phyloP scores from a whole-genome alignment of 495 filamentous ascomycete genomes.

The Penicillium nucicola region DNA sequence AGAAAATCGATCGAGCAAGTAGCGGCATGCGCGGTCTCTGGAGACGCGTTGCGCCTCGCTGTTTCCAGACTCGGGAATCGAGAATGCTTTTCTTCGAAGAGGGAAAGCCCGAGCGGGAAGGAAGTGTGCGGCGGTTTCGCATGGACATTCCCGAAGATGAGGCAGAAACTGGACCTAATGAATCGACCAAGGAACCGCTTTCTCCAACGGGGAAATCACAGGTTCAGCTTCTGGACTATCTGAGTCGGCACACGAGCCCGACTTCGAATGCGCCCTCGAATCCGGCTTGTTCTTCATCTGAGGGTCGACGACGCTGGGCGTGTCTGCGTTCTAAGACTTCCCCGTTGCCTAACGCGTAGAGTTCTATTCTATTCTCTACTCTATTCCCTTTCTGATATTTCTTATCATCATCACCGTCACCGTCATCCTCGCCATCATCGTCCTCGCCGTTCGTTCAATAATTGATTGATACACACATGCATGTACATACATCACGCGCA shows the following conservation, averaged over 20 bases:
- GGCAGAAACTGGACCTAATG: neutral
- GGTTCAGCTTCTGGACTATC: constrained; percentile 5
- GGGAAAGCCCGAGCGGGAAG: constrained; percentile 38
- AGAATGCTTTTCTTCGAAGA: constrained; percentile 43
- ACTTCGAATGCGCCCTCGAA: neutral
- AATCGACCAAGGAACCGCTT: too few relatives aligned
- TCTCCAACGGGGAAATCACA: neutral
- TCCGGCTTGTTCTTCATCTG: neutral
- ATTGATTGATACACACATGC: neutral
- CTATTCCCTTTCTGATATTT: too few relatives aligned
- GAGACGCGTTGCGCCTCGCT: constrained; percentile 41
- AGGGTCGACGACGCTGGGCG: constrained; percentile 16
- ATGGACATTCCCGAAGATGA: constrained; percentile 44
- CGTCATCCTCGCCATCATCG: neutral
- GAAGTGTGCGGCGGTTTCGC: constrained; percentile 47
- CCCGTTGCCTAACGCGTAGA: neutral
- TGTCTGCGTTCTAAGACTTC: constrained; percentile 18
- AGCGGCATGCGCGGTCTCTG: constrained; percentile 44
- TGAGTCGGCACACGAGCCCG: neutral
- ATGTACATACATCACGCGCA: neutral
- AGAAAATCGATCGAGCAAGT: constrained; percentile 49
- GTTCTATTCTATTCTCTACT: too few relatives aligned
- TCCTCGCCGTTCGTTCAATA: neutral
- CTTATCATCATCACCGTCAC: neutral
- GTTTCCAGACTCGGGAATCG: constrained; percentile 31